A percentile compares a stretch with the other conserved stretches of the same genome.
phyloP scores from a whole-genome alignment of 768 basidiomycete species.

The Suillus paluster region DNA sequence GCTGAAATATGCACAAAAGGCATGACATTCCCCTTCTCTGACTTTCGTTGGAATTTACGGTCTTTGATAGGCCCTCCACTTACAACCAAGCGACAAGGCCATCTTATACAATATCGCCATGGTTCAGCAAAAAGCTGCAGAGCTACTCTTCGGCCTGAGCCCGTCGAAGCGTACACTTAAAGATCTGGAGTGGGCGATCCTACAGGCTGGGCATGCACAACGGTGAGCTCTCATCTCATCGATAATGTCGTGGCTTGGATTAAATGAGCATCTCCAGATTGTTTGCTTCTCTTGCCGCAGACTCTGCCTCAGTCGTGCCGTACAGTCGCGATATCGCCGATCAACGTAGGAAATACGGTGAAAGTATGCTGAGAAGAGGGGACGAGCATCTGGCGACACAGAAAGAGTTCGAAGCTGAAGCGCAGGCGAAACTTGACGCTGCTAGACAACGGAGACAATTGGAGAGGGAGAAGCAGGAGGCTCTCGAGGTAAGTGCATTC shows the following conservation, averaged over 20 bases:
- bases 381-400: slow-evolving; percentile 81
- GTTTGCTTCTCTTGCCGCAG: slow-evolving; percentile 82
- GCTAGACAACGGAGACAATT: slow-evolving; percentile 81
- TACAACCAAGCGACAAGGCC: slow-evolving; percentile 88
- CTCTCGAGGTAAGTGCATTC: slow-evolving; percentile 58
- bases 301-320: slow-evolving; percentile 69
- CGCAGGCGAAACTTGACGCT: slow-evolving; percentile 71
- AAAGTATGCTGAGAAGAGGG: slow-evolving; percentile 79
- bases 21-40: slow-evolving; percentile 28
- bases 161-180: slow-evolving; percentile 78
- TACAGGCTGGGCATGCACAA: slow-evolving; percentile 85
- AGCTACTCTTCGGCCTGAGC: slow-evolving; percentile 78
- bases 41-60: not conserved
- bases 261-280: slow-evolving; percentile 50
- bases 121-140: slow-evolving; percentile 96
- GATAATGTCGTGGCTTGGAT: not conserved
- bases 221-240: slow-evolving; percentile 51
- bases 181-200: slow-evolving; percentile 78
- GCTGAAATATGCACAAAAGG: slow-evolving; percentile 80
- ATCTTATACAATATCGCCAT: slow-evolving; percentile 96
- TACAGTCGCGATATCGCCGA: slow-evolving; percentile 89
- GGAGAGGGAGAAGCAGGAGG: slow-evolving; percentile 70
- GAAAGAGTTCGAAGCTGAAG: slow-evolving; percentile 70
- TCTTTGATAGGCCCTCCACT: slow-evolving; percentile 72
- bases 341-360: slow-evolving; percentile 88